Evolutionary conservation across 257 asterid species (phyloP).

Genomic region (Coffea eugenioides): DNA sequence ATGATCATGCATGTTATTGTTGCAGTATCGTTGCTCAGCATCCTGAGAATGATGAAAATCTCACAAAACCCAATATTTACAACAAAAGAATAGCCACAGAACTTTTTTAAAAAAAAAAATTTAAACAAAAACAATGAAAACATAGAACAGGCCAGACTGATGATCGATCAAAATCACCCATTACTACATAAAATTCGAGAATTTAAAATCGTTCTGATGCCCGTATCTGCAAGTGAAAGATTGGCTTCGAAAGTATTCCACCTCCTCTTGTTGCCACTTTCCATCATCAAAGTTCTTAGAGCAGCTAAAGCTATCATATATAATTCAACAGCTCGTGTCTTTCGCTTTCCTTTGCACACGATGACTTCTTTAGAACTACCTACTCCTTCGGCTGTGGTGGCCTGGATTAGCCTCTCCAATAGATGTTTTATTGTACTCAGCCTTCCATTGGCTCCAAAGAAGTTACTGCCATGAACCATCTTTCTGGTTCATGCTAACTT

Average conservation of each 20-base stretch:
- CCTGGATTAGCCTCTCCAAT: conserved; percentile 3
- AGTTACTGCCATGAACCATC: background rate
- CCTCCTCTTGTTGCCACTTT: conserved; percentile 21
- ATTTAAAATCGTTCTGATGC: background rate
- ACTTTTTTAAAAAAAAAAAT: background rate
- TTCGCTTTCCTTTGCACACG: background rate
- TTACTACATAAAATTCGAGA: background rate
- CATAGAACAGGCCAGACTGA: background rate
- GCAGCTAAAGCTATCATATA: conserved; percentile 3
- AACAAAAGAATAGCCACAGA: too few relatives aligned
- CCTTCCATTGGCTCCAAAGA: background rate
- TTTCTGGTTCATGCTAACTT: background rate
- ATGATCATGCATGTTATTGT: too few relatives aligned
- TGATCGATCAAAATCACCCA: background rate
- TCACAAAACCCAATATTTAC: too few relatives aligned
- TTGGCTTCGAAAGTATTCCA: background rate
- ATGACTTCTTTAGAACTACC: background rate
- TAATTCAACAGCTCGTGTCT: background rate
- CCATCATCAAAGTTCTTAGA: conserved; percentile 19
- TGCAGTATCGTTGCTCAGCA: too few relatives aligned
- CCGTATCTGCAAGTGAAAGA: conserved; percentile 9
- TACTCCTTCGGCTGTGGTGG: background rate
- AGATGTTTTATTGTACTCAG: background rate
- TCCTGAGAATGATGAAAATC: too few relatives aligned
- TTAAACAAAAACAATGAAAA: background rate